These are phyloP conservation scores for Zygosaccharomyces sapae DNA, from an alignment of 1,139 yeast genomes.

Conservation along the genomic window DNA sequence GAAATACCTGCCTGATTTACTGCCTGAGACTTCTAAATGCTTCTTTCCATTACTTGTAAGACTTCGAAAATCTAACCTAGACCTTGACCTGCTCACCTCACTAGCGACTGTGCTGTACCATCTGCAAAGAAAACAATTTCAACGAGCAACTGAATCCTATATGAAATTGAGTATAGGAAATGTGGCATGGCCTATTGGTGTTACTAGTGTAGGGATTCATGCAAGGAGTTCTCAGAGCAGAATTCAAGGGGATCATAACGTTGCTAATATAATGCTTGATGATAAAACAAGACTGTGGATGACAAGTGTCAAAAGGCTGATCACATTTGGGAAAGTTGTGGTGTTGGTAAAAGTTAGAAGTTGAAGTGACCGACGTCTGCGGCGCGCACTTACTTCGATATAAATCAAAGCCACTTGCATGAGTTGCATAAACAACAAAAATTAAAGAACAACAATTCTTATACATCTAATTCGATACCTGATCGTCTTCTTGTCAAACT, in stretches of 20 bases:
- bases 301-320: slow-evolving; percentile 63
- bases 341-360: no score
- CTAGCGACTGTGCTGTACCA: slow-evolving; percentile 58
- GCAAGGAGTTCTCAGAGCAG: slow-evolving; percentile 57
- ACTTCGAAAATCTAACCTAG: slow-evolving; percentile 48
- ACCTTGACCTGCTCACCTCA: slow-evolving; percentile 48
- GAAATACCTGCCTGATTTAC: slow-evolving; percentile 22
- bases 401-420: background rate
- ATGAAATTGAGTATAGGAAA: slow-evolving; percentile 78
- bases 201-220: slow-evolving; percentile 74
- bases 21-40: slow-evolving; percentile 55
- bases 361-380: no score
- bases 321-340: slow-evolving; percentile 48
- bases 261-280: slow-evolving; percentile 75
- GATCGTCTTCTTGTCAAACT: no score
- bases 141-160: slow-evolving; percentile 64
- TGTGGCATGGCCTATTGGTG: slow-evolving; percentile 93
- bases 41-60: slow-evolving; percentile 58
- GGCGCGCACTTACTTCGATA: background rate
- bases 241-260: slow-evolving; percentile 35
- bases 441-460: no score
- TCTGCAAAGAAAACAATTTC: slow-evolving; percentile 51
- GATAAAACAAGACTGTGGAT: slow-evolving; percentile 77
- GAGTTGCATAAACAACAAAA: no score
- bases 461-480: no score